Evolutionary conservation across 495 filamentous ascomycete species (phyloP).

Genomic region (Penicillium steckii): DNA sequence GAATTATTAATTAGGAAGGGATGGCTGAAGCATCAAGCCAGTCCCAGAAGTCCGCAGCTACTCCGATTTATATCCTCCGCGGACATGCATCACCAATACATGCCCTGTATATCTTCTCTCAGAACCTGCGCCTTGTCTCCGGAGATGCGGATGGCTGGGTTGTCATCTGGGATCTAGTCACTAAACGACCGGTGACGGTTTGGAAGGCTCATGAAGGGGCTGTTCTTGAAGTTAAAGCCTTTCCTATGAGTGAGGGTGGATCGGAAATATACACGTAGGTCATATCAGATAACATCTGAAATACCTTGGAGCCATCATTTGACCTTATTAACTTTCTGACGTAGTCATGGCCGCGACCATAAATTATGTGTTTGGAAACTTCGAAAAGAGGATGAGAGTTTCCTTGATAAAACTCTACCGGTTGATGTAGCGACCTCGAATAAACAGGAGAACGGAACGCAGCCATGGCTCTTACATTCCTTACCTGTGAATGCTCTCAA

Average conservation of each 20-base stretch:
- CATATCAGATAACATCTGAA: not conserved
- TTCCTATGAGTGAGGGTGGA: conserved; percentile 39
- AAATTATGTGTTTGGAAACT: conserved; percentile 85
- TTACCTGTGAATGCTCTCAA: conserved; percentile 90
- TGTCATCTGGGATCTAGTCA: conserved; percentile 79
- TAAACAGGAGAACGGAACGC: conserved; percentile 28
- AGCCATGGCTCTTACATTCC: conserved; percentile 84
- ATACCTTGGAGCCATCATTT: not conserved
- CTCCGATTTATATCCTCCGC: conserved; percentile 82
- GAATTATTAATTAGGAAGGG: not conserved
- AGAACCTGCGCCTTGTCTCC: conserved; percentile 75
- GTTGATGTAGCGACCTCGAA: conserved; percentile 48
- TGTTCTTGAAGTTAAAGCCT: conserved; percentile 72
- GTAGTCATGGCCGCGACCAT: conserved; percentile 86
- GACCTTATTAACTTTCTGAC: not conserved
- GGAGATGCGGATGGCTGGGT: conserved; percentile 91
- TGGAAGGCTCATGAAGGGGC: conserved; percentile 85
- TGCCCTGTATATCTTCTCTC: conserved; percentile 65
- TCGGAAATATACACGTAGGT: conserved; percentile 69
- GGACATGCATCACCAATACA: conserved; percentile 85
- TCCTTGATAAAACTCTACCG: conserved; percentile 68
- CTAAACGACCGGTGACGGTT: conserved; percentile 76
- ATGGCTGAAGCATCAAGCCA: conserved; percentile 7
- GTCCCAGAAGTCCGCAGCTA: conserved; percentile 48
- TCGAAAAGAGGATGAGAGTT: conserved; percentile 48